Base-by-base conservation (phyloP, 2,329 filamentous ascomycete species). In the Fusarium drepaniforme region DNA sequence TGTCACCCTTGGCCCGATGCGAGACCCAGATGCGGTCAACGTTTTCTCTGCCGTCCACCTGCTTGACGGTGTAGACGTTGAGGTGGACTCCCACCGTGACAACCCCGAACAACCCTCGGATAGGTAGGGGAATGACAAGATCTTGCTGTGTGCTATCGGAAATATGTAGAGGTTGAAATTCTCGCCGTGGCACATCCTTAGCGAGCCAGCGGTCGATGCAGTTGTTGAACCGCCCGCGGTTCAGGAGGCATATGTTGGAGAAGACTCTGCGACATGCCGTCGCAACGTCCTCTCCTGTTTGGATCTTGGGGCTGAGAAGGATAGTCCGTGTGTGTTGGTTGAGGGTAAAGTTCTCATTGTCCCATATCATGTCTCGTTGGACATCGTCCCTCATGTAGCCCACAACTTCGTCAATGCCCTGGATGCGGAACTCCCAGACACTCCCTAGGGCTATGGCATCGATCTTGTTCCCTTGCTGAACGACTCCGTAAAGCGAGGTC, bases 1-100 rank as follows among this genome's bases (percentile, higher is more conserved):
- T 75, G 13, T 71, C 67, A 3, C 70, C 73, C n/a, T 28, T 56
- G 8, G 81, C 80, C 6, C 83, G 78, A 61, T 77, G 77, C 25
- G 82, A 78, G 42, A 84, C 80, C 82, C 83, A 84, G 44, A 84
- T 79, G 38, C 77, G 61, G 51, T 78, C 76, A 64, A 78, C 66
- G 71, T 71, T 38, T 42, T 76, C 73, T 38, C 64, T 69, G 56
- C 78, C 75, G n/a, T 69, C 73, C 30, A 67, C 64, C n/a, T 65
- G 58, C 51, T 74, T 79, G 51, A 77, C 66, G 37, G 79, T 81
- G 73, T 80, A 84, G 56, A 82, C 80, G 70, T 82, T 84, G 71
- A 84, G 77, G 67, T 84, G 83, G 3, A 82, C 80, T 9, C 83
- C 83, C 6, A 81, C 78, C 3, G 83, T 84, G 37, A 82, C 73